These are phyloP conservation scores for Cordyceps cicadae DNA, from an alignment of 2,329 filamentous ascomycete species.

Conservation along the genomic window DNA sequence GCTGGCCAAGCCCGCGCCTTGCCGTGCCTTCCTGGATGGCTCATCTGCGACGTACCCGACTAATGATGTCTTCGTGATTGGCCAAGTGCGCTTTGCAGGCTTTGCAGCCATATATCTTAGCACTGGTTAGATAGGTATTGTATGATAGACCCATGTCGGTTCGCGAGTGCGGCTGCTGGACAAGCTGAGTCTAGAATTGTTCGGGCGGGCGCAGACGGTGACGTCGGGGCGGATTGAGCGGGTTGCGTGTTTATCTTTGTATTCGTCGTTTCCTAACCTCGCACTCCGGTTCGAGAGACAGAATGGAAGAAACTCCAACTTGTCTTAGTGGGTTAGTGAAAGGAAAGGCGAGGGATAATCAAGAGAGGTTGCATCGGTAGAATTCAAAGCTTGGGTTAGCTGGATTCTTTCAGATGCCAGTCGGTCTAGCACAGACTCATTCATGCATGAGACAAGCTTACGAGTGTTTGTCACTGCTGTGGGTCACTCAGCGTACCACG, in stretches of 20 bases:
- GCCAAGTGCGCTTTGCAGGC: conserved; percentile 91
- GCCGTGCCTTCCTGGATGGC: neutral
- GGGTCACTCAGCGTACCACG: neutral
- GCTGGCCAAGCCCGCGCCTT: neutral
- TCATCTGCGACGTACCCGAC: conserved; percentile 54
- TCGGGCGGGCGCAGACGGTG: neutral
- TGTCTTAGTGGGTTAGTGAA: neutral
- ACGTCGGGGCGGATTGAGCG: neutral
- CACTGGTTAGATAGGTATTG: conserved; percentile 81
- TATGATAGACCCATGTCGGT: conserved; percentile 75
- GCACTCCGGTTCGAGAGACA: neutral
- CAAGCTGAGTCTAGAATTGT: neutral
- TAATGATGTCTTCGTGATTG: conserved; percentile 94
- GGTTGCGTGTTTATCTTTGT: neutral
- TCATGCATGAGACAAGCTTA: no score
- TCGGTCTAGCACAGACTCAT: neutral
- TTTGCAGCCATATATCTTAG: conserved; percentile 88
- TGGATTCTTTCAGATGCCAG: neutral
- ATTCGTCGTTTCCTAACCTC: neutral
- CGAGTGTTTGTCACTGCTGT: neutral
- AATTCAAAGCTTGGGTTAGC: neutral
- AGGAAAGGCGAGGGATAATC: neutral
- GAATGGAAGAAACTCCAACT: neutral
- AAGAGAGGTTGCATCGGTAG: neutral
- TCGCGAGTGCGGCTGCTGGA: neutral